Conservation (phyloP, 2,329 filamentous ascomycete species). For the Calonectria multiphialidica region DNA sequence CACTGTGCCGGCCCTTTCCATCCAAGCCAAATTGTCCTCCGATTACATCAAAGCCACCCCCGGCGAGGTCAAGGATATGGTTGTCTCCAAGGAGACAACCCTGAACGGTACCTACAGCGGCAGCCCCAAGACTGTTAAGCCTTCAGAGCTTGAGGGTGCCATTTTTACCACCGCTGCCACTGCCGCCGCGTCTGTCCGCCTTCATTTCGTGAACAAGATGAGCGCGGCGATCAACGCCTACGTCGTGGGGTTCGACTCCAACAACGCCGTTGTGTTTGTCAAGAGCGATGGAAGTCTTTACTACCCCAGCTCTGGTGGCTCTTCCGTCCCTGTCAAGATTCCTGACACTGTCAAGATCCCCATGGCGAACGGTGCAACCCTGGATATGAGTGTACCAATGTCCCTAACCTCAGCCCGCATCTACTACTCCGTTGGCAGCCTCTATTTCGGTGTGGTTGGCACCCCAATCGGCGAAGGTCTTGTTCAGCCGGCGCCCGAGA, state of each 20-base stretch:
- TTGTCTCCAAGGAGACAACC: not conserved
- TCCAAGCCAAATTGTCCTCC: not conserved
- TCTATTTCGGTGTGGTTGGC: not conserved
- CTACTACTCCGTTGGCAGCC: not conserved
- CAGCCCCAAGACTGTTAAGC: not conserved
- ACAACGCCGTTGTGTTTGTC: not conserved
- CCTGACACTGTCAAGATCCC: not conserved
- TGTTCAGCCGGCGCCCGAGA: slow-evolving; percentile 4
- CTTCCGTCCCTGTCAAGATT: not conserved
- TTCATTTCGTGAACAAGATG: slow-evolving; percentile 2
- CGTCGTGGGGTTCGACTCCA: not conserved
- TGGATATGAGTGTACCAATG: not conserved
- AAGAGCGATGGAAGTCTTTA: not conserved
- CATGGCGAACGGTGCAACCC: not conserved
- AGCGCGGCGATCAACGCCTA: not conserved
- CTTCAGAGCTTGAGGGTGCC: not conserved
- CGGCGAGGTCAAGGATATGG: not conserved
- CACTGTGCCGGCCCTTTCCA: not conserved
- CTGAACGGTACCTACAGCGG: not conserved
- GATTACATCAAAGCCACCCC: not conserved
- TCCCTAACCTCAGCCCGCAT: not conserved
- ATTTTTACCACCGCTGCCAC: not conserved
- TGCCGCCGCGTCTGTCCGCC: not conserved
- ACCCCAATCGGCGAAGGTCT: not conserved
- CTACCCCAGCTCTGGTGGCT: not conserved